Base-by-base conservation (phyloP, 2,329 filamentous ascomycete species). In the Trichothecium roseum region DNA sequence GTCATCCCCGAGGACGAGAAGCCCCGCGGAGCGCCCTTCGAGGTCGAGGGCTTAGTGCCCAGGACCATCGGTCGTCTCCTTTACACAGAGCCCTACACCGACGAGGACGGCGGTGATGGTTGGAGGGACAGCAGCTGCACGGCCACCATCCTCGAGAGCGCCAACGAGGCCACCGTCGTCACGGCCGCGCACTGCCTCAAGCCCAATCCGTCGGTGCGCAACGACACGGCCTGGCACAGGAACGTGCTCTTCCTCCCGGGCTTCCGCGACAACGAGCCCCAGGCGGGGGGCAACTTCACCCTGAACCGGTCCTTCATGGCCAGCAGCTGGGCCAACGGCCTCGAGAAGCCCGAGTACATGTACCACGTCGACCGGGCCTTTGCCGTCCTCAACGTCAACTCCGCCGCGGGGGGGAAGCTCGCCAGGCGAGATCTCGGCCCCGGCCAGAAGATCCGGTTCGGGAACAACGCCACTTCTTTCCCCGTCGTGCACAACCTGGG, bases 171-270 rank as follows among this genome's bases (percentile, higher is more conserved):
- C 18, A 18, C 30, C 17, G 18, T 32, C 17, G 18, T 32, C 18
- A 32, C 30, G 17, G 30, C 30, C 13, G 30, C 30, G 13, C 30
- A 32, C 17, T 32, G 30, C 18, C 30, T 32, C 5, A 18, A 32
- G 18, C 17, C 30, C 16, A 18, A 32, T 10, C 12, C 18, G 10
- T 18, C 14, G 17, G 14, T 22, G 13, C 10, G 4, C 13, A 32
- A 17, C 14, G n/a, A 32, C 14, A 32, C 30, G 17, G 14, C 16
- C 10, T 32, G 30, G 30, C 16, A 32, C 18, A 16, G n/a, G 9
- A 32, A 32, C 18, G 18, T 32, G 6, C 30, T 32, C 17, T 32
- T 32, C 30, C 14, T 32, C 30, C 30, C 30, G 2, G 30, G 30
- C 18, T 32, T 32, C 18, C 17, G 30, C n/a, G 30, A 18, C 18